phyloP scores from a whole-genome alignment of 208 protist genomes.

The Acanthamoeba rhysodes region DNA sequence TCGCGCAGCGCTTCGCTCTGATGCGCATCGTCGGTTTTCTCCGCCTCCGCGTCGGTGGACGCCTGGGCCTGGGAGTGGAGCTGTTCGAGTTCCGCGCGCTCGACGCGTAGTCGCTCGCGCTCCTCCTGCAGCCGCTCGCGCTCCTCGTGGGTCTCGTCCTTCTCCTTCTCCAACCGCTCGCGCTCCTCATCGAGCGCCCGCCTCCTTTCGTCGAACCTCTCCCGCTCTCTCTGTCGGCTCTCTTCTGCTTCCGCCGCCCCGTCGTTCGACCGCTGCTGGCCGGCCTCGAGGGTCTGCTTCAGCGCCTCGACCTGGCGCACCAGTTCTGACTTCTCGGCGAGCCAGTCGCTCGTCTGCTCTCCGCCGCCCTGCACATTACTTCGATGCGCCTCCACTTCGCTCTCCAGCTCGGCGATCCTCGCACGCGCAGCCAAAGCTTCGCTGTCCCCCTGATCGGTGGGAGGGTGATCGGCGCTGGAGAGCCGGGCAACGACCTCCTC shows the following conservation, averaged over 20 bases:
- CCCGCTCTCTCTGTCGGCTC: background rate
- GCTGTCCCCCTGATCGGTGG: background rate
- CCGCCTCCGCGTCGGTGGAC: background rate
- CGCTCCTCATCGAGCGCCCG: background rate
- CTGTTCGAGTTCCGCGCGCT: background rate
- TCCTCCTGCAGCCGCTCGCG: background rate
- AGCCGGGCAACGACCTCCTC: background rate
- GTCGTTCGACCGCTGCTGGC: background rate
- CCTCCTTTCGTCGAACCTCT: background rate
- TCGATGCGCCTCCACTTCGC: too few species aligned
- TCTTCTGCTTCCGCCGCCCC: background rate
- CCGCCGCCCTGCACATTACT: background rate
- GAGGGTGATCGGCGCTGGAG: background rate
- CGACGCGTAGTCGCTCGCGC: constrained; percentile 15
- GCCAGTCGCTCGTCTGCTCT: background rate
- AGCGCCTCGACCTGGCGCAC: background rate
- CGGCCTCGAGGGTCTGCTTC: background rate
- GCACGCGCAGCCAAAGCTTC: background rate
- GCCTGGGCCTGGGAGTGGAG: background rate
- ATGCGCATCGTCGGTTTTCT: background rate
- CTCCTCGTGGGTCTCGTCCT: background rate
- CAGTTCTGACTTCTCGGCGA: background rate
- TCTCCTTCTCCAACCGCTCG: background rate
- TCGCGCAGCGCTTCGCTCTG: background rate
- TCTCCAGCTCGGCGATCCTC: constrained; percentile 43